Conservation (phyloP, 208 protist species). For the Trypanosoma melophagium region DNA sequence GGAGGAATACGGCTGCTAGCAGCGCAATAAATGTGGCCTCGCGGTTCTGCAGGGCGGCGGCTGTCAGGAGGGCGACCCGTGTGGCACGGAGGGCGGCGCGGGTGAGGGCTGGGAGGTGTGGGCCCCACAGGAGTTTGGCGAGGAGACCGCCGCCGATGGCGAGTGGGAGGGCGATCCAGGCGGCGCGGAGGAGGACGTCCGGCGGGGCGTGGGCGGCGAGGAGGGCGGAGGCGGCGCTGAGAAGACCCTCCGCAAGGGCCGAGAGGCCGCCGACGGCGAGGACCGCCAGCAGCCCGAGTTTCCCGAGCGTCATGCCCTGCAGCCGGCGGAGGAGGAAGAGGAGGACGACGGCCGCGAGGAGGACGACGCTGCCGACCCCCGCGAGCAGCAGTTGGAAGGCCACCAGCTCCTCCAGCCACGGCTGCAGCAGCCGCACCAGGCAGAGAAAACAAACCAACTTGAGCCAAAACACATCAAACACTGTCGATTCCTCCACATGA, state of each 20-base stretch:
- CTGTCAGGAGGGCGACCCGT: constrained; percentile 6
- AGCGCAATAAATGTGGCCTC: constrained; percentile 39
- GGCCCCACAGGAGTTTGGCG: constrained; percentile 33
- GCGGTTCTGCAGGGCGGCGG: constrained; percentile 34
- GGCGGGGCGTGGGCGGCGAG: constrained; percentile 15
- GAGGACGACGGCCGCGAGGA: constrained; percentile 36
- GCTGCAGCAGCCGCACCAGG: constrained; percentile 36
- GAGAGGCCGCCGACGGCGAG: constrained; percentile 55
- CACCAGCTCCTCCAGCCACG: constrained; percentile 41
- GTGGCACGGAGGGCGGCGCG: constrained; percentile 31
- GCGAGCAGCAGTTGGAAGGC: constrained; percentile 50
- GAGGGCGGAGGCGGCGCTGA: constrained; percentile 22
- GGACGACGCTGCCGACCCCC: constrained; percentile 39
- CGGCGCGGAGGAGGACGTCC: too few relatives aligned
- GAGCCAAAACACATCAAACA: constrained; percentile 56
- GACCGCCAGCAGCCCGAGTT: constrained; percentile 42
- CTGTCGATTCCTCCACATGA: constrained; percentile 34
- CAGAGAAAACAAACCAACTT: constrained; percentile 35
- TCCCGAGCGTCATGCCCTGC: constrained; percentile 60
- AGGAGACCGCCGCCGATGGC: constrained; percentile 30
- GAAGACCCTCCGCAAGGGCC: constrained; percentile 39
- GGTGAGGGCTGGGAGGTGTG: constrained; percentile 28
- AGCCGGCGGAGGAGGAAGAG: constrained; percentile 52
- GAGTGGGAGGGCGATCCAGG: neutral
- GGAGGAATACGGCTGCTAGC: neutral